Evolutionary conservation across 2,329 filamentous ascomycete species (phyloP).

Genomic region (Penicillium sp.): DNA sequence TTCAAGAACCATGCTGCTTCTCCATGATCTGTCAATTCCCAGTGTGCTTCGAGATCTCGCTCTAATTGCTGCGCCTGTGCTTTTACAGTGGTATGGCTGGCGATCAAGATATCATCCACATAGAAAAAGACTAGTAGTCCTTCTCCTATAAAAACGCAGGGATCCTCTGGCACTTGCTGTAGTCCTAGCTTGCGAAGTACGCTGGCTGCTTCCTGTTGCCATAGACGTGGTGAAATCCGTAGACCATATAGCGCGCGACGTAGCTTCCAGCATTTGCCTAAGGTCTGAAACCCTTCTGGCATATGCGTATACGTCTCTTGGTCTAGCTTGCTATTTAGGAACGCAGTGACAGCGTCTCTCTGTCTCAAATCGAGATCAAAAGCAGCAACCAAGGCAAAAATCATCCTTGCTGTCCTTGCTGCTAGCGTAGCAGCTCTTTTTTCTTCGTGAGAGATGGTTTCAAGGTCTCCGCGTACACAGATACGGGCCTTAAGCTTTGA

Average conservation of each 20-base stretch:
- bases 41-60: neutral
- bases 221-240: conserved; percentile 12
- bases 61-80: neutral
- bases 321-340: conserved; percentile 13
- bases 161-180: conserved; percentile 9
- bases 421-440: neutral
- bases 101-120: conserved; percentile 4
- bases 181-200: conserved; percentile 3
- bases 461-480: neutral
- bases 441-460: neutral
- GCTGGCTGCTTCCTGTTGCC: conserved; percentile 12
- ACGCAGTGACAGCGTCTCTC: conserved; percentile 13
- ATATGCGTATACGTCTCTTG: neutral
- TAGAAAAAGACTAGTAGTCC: conserved; percentile 4
- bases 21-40: neutral
- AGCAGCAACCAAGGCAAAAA: neutral
- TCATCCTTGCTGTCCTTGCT: neutral
- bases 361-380: conserved; percentile 14
- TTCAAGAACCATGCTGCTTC: conserved; percentile 8
- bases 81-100: neutral
- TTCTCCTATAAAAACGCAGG: neutral
- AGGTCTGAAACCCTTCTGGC: neutral
- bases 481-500: too few relatives aligned
- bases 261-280: conserved; percentile 1
- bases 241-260: conserved; percentile 12